Evolutionary conservation across 768 basidiomycete species (phyloP).

Genomic region (Termitomyces sp.): DNA sequence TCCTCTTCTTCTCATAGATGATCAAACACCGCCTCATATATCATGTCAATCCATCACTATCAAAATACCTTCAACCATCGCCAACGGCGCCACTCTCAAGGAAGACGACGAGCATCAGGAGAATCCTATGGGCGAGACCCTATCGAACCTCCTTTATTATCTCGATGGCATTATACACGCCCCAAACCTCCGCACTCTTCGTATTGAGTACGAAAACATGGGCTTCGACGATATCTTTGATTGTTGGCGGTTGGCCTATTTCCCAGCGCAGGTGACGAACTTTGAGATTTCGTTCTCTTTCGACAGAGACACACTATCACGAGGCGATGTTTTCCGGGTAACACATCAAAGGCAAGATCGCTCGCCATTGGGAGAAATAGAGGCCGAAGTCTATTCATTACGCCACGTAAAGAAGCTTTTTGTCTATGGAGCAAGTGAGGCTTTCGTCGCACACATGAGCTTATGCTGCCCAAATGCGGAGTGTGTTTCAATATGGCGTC

Average conservation of each 20-base stretch:
- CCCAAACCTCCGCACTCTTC: constrained; percentile 18
- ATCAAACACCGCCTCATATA: background rate
- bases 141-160: constrained; percentile 16
- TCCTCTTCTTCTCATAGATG: background rate
- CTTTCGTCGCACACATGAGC: constrained; percentile 2
- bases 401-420: background rate
- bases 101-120: background rate
- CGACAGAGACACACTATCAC: background rate
- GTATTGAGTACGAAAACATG: constrained; percentile 15
- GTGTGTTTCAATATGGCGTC: background rate
- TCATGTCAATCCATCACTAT: constrained; percentile 8
- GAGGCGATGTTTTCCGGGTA: background rate
- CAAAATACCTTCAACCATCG: constrained; percentile 4
- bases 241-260: constrained; percentile 13
- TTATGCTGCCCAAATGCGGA: constrained; percentile 4
- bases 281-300: constrained; percentile 15
- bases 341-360: background rate
- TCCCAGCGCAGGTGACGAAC: constrained; percentile 14
- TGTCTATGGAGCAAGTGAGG: constrained; percentile 7
- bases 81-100: background rate
- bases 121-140: constrained; percentile 11
- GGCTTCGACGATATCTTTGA: constrained; percentile 17
- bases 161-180: constrained; percentile 11
- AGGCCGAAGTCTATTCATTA: background rate
- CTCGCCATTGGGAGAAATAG: background rate